phyloP scores from a whole-genome alignment of 139 green algal genomes.

The Zygnema cylindricum region DNA sequence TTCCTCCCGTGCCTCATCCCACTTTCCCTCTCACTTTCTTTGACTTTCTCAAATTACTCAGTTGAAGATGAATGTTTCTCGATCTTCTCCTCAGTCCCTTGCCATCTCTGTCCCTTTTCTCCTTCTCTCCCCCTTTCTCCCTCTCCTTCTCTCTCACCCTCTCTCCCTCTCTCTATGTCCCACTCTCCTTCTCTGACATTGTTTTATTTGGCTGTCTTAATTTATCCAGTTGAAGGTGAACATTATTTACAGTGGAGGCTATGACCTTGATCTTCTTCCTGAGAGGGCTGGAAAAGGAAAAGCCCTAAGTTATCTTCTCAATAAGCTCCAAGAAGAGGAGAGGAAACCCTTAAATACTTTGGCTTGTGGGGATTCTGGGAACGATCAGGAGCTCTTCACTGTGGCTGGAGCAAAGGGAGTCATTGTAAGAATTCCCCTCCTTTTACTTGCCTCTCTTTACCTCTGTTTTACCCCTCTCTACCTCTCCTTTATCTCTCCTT shows the following conservation, averaged over 20 bases:
- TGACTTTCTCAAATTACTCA: too few species aligned
- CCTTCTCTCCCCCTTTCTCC: too few species aligned
- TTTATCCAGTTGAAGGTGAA: conserved; percentile 72
- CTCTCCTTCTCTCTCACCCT: too few species aligned
- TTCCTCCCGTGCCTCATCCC: background rate
- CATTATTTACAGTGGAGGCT: conserved; percentile 81
- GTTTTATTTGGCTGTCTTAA: too few species aligned
- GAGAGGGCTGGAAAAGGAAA: conserved; percentile 83
- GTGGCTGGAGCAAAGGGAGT: conserved; percentile 78
- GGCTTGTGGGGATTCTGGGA: conserved; percentile 90
- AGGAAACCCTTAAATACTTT: conserved; percentile 62
- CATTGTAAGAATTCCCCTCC: conserved; percentile 69
- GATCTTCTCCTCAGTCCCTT: too few species aligned
- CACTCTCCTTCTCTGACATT: background rate
- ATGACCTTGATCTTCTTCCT: conserved; percentile 85
- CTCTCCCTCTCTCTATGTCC: too few species aligned
- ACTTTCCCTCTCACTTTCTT: too few species aligned
- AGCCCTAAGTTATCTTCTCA: conserved; percentile 81
- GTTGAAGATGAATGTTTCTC: too few species aligned
- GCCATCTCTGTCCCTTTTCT: too few species aligned
- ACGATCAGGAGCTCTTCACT: conserved; percentile 89
- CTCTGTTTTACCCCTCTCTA: background rate
- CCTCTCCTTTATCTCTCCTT: background rate
- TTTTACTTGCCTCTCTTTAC: background rate
- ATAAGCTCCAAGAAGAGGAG: conserved; percentile 58